Evolutionary conservation across 495 filamentous ascomycete genomes (phyloP).

Genomic region (Neurospora africana): DNA sequence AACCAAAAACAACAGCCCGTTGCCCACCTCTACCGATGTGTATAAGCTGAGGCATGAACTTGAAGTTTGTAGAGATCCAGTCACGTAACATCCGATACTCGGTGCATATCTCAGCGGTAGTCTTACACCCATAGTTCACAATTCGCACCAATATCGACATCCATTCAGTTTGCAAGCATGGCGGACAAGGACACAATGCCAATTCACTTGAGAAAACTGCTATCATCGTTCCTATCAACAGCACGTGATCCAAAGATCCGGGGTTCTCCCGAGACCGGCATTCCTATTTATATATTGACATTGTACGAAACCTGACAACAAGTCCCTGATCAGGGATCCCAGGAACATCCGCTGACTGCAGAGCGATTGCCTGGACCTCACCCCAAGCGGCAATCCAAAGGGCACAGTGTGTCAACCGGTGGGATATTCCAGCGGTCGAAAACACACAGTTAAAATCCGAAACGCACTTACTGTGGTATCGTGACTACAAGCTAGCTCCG

Average conservation of each 20-base stretch:
- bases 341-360: background rate
- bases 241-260: background rate
- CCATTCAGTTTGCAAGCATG: background rate
- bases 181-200: background rate
- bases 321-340: background rate
- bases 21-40: background rate
- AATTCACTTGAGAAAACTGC: background rate
- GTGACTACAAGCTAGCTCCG: background rate
- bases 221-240: background rate
- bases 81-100: background rate
- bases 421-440: background rate
- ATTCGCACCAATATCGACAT: background rate
- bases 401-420: background rate
- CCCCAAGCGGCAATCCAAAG: background rate
- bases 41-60: background rate
- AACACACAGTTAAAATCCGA: background rate
- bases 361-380: background rate
- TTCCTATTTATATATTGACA: background rate
- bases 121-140: background rate
- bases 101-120: background rate
- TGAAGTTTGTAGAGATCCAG: background rate
- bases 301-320: background rate
- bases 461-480: background rate
- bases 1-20: background rate
- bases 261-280: background rate